phyloP scores from a whole-genome alignment of 1,284 basidiomycete genomes.

The Athelia psychrophila region DNA sequence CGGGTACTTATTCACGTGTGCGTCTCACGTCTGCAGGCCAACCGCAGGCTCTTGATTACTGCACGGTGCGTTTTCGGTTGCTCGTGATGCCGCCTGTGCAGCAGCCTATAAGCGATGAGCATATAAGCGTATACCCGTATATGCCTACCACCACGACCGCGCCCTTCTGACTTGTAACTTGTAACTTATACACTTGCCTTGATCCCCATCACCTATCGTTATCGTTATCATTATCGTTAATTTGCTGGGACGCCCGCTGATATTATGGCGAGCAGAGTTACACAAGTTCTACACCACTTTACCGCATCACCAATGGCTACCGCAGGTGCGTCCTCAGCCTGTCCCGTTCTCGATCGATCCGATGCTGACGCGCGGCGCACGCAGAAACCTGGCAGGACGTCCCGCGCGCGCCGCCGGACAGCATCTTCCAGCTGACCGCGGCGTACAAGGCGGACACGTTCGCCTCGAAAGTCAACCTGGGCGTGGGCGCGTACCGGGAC shows the following conservation, averaged over 20 bases:
- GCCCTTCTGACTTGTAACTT: too few relatives aligned
- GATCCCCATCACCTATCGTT: background rate
- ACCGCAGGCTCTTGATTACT: too few relatives aligned
- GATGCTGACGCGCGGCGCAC: conserved; percentile 5
- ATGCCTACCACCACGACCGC: too few relatives aligned
- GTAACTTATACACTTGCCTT: too few relatives aligned
- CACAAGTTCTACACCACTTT: conserved; percentile 46
- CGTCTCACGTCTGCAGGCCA: too few relatives aligned
- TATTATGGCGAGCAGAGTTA: conserved; percentile 50
- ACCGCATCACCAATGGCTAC: conserved; percentile 37
- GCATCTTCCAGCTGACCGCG: conserved; percentile 91
- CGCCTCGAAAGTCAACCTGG: conserved; percentile 88
- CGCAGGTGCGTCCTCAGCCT: conserved; percentile 35
- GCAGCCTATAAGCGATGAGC: too few relatives aligned
- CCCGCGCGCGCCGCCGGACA: conserved; percentile 80
- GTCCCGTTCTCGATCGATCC: conserved; percentile 6
- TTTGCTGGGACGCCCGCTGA: background rate
- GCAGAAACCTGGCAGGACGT: conserved; percentile 74
- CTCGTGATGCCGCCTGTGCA: too few relatives aligned
- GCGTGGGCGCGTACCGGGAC: conserved; percentile 89
- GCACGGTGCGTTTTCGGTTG: too few relatives aligned
- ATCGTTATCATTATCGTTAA: background rate
- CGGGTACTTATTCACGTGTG: too few relatives aligned
- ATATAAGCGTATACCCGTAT: background rate
- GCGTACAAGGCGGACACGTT: conserved; percentile 84